These are phyloP conservation scores for Sugiyamaella chiloensis DNA, from an alignment of 805 yeast genomes.

Conservation along the genomic window DNA sequence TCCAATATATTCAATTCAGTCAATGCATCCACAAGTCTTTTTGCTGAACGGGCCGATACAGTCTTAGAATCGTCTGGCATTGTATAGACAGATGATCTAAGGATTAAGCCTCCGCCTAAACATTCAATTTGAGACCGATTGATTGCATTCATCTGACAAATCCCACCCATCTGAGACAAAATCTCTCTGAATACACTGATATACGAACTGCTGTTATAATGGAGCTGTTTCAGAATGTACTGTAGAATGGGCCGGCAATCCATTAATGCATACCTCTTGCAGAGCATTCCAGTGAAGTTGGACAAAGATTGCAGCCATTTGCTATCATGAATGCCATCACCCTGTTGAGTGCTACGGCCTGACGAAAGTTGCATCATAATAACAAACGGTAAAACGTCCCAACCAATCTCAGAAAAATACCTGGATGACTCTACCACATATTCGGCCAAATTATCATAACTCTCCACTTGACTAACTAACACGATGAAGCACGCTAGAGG, in stretches of 20 bases:
- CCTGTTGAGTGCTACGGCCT: constrained; percentile 64
- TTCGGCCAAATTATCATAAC: constrained; percentile 81
- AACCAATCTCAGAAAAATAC: constrained; percentile 70
- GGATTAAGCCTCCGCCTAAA: constrained; percentile 60
- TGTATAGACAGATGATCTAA: constrained; percentile 52
- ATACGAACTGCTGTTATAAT: constrained; percentile 55
- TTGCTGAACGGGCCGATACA: constrained; percentile 46
- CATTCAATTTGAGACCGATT: constrained; percentile 61
- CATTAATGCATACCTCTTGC: constrained; percentile 53
- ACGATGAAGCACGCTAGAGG: constrained; percentile 76
- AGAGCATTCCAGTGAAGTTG: constrained; percentile 70
- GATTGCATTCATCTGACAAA: constrained; percentile 64
- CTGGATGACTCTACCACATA: constrained; percentile 76
- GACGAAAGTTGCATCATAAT: constrained; percentile 66
- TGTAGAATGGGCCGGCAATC: constrained; percentile 59
- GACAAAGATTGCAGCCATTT: constrained; percentile 84
- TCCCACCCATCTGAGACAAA: constrained; percentile 72
- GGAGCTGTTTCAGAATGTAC: constrained; percentile 61
- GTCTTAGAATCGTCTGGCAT: constrained; percentile 60
- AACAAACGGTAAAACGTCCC: constrained; percentile 81
- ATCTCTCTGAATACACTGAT: constrained; percentile 65
- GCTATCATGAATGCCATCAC: constrained; percentile 74
- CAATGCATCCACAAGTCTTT: constrained; percentile 47
- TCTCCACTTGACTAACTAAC: constrained; percentile 77
- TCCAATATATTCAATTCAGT: constrained; percentile 41